phyloP scores from a whole-genome alignment of 163 green algal species.

The Scenedesmus sp. region DNA sequence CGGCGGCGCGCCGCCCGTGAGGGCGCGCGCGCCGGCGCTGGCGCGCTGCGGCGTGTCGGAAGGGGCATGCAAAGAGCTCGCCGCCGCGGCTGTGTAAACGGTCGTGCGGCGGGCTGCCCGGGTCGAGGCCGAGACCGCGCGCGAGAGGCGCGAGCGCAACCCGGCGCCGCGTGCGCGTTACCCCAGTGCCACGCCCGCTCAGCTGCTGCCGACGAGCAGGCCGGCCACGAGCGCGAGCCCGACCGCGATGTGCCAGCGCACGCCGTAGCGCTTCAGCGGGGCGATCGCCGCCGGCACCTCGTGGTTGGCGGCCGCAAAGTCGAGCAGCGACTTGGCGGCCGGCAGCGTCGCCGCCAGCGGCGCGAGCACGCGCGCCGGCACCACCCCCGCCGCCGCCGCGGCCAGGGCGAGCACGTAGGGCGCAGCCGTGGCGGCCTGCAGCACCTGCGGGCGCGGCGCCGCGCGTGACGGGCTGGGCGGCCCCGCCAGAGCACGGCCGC shows the following conservation, averaged over 20 bases:
- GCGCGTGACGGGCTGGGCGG: constrained; percentile 1
- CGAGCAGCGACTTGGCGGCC: constrained; percentile 54
- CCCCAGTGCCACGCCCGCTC: no score
- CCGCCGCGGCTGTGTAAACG: no score
- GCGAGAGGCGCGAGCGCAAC: no score
- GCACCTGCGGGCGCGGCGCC: constrained; percentile 35
- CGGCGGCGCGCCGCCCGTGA: no score
- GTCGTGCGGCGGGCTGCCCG: no score
- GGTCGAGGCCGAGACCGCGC: no score
- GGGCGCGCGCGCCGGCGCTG: no score
- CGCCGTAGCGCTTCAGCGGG: constrained; percentile 72
- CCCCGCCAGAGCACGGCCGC: constrained; percentile 32
- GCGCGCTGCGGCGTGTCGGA: no score
- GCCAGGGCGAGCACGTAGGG: constrained; percentile 44
- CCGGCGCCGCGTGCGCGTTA: no score
- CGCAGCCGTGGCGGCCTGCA: constrained; percentile 10
- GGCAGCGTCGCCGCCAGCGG: constrained; percentile 45
- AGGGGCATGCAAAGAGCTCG: no score
- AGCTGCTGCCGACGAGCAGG: constrained; percentile 38
- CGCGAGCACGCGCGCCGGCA: constrained; percentile 40
- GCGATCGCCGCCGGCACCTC: constrained; percentile 54
- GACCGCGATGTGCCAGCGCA: constrained; percentile 71
- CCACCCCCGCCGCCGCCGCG: constrained; percentile 22
- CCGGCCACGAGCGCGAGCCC: constrained; percentile 48
- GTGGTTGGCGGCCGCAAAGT: constrained; percentile 63